phyloP scores from a whole-genome alignment of 2,329 filamentous ascomycete species.

The Colletotrichum sp. region DNA sequence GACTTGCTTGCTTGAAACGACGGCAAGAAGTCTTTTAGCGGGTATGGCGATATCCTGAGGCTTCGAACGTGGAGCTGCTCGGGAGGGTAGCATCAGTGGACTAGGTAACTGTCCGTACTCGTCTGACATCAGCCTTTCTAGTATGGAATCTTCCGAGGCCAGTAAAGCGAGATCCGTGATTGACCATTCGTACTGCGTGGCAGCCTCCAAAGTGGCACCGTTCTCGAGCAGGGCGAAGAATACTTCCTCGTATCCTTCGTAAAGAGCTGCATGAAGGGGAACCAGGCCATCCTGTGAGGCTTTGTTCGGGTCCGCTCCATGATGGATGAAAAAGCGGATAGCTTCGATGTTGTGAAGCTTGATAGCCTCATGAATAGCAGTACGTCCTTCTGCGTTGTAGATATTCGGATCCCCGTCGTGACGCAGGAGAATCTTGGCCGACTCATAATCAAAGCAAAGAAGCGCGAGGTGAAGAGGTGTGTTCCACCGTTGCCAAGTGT shows the following conservation, averaged over 20 bases:
- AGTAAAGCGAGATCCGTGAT: background rate
- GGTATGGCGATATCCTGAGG: rapidly evolving
- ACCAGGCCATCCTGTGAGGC: background rate
- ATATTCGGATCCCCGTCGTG: background rate
- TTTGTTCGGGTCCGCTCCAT: background rate
- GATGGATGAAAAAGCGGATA: rapidly evolving
- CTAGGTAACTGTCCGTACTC: background rate
- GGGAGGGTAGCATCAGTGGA: rapidly evolving
- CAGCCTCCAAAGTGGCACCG: background rate
- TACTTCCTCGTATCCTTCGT: background rate
- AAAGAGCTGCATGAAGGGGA: background rate
- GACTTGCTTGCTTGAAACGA: background rate
- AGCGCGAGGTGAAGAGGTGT: background rate
- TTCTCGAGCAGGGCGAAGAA: background rate
- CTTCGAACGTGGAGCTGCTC: too few relatives aligned
- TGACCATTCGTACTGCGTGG: background rate
- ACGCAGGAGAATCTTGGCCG: background rate
- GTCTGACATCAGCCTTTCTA: rapidly evolving
- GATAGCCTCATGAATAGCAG: background rate
- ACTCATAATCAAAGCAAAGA: background rate
- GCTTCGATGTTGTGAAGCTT: background rate
- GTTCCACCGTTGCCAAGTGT: background rate
- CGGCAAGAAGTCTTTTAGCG: too few relatives aligned
- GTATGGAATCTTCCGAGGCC: background rate
- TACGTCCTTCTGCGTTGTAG: background rate